phyloP scores from a whole-genome alignment of 306 rosid species.

The Casuarina glauca region DNA sequence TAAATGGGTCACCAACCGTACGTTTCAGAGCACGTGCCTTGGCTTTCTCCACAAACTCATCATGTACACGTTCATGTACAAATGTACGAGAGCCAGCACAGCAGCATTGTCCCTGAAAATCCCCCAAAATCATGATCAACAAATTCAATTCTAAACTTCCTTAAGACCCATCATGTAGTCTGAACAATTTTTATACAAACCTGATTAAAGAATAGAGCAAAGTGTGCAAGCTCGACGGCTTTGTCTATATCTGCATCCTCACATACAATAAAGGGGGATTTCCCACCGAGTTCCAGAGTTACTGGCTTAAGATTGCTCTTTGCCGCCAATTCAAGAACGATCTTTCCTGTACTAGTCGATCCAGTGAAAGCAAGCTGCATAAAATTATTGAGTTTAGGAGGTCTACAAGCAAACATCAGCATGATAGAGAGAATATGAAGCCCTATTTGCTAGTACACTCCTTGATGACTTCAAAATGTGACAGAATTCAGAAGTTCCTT shows the following conservation, averaged over 20 bases:
- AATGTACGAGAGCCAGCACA: conserved; percentile 91
- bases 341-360: conserved; percentile 83
- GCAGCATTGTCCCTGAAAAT: conserved; percentile 91
- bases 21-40: conserved; percentile 77
- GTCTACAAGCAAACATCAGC: background rate
- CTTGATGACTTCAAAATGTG: background rate
- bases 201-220: conserved; percentile 86
- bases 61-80: conserved; percentile 78
- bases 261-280: conserved; percentile 89
- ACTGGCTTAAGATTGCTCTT: conserved; percentile 85
- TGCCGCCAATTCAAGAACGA: conserved; percentile 69
- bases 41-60: conserved; percentile 84
- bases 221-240: conserved; percentile 89
- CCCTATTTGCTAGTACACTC: background rate
- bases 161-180: background rate
- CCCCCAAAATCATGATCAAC: conserved; percentile 12
- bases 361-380: conserved; percentile 93
- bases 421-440: background rate
- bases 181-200: conserved; percentile 33
- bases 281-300: conserved; percentile 93
- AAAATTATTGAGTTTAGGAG: conserved; percentile 11
- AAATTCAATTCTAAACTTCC: conserved; percentile 16
- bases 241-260: conserved; percentile 88
- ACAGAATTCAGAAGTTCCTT: background rate
- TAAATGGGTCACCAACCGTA: conserved; percentile 88